Conservation (phyloP, 2,329 filamentous ascomycete species). For the Colletotrichum euphorbiae region DNA sequence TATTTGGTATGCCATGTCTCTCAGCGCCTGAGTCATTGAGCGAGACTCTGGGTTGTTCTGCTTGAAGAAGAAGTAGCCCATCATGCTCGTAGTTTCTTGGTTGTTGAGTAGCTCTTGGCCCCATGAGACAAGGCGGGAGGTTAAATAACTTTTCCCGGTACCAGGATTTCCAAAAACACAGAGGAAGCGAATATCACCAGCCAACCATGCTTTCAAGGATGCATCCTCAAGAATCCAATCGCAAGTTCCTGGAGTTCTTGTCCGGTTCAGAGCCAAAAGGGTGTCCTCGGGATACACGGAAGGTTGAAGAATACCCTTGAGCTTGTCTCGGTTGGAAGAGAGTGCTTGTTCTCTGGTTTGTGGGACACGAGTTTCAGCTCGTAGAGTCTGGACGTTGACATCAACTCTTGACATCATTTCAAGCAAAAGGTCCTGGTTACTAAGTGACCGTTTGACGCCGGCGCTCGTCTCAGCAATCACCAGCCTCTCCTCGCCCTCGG, state of each 20-base stretch:
- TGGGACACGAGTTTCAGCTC: constrained; percentile 46
- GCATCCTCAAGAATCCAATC: constrained; percentile 59
- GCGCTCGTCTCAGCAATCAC: constrained; percentile 59
- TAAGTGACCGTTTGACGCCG: constrained; percentile 50
- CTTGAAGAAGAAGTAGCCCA: constrained; percentile 63
- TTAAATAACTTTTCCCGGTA: constrained; percentile 60
- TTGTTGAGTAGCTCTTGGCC: constrained; percentile 47
- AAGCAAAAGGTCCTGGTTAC: constrained; percentile 52
- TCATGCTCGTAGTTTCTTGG: constrained; percentile 40
- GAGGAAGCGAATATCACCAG: constrained; percentile 52
- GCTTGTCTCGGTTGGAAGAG: constrained; percentile 50
- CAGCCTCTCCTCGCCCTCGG: constrained; percentile 54
- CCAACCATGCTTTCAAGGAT: constrained; percentile 53
- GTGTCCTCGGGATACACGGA: constrained; percentile 57
- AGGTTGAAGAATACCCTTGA: constrained; percentile 55
- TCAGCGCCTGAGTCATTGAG: constrained; percentile 57
- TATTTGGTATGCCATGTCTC: constrained; percentile 60
- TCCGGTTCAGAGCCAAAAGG: constrained; percentile 54
- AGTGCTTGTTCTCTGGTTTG: constrained; percentile 47
- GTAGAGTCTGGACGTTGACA: constrained; percentile 51
- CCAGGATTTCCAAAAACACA: constrained; percentile 59
- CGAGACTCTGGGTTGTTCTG: constrained; percentile 59
- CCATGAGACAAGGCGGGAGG: constrained; percentile 57
- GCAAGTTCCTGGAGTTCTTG: constrained; percentile 55
- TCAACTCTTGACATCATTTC: constrained; percentile 45